A percentile compares a stretch with the other conserved stretches of the same genome.
These are phyloP conservation scores for Manihot esculenta DNA, from an alignment of 441 rosid species.

Conservation along the genomic window DNA sequence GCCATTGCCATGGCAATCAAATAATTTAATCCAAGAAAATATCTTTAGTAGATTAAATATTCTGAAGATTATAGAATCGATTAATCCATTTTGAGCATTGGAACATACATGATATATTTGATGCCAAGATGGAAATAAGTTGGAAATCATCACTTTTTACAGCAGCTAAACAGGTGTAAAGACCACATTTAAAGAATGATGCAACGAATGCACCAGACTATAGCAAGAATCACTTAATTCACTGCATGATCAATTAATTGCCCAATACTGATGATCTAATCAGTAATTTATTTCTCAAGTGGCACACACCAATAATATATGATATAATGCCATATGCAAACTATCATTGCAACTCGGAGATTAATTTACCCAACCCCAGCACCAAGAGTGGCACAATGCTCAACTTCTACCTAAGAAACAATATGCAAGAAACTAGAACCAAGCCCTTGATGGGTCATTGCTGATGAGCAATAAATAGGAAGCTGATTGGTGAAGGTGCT, in stretches of 20 bases:
- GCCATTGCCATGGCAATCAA: neutral
- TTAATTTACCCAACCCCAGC: neutral
- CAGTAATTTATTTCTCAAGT: neutral
- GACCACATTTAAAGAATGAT: neutral
- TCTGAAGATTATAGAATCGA: neutral
- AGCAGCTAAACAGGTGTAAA: neutral
- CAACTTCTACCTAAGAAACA: neutral
- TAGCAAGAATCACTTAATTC: neutral
- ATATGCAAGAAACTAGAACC: conserved; percentile 17
- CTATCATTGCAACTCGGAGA: neutral
- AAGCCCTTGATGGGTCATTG: neutral
- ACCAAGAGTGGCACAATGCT: neutral
- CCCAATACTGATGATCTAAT: neutral
- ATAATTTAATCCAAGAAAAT: neutral
- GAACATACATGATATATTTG: neutral
- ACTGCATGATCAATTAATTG: neutral
- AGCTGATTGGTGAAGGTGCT: neutral
- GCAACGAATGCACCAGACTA: neutral
- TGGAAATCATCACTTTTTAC: neutral
- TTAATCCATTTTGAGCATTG: neutral
- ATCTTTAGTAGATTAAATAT: neutral
- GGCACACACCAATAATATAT: neutral
- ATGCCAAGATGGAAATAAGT: neutral
- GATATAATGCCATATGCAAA: neutral
- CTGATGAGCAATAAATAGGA: neutral